Base-by-base conservation (phyloP, 768 basidiomycete genomes). In the Ramaria sp. region DNA sequence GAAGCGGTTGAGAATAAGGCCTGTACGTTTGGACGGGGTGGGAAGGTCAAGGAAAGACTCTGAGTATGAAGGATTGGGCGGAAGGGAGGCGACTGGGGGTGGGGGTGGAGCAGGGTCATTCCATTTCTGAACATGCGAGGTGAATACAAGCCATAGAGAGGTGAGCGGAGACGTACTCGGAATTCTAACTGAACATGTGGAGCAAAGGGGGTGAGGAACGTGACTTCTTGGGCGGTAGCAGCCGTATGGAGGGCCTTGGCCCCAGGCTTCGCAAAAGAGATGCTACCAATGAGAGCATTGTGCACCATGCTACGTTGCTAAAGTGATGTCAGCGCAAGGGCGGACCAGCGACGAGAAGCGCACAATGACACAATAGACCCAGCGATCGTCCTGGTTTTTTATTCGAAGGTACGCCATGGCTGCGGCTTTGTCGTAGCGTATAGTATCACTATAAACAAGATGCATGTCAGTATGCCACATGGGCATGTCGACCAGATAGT, bases 1-100 rank as follows among this genome's bases (percentile, higher is more conserved):
- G 71, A 91, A 91, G 46, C 88, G 79, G 66, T 91, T 78, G 27
- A 91, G 79, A 63, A 91, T 88, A 55, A 91, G 77, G n/a, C 86
- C 85, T 1, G 86, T 86, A 42, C 88, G 79, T 54, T 79, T 74
- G 17, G 86, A 87, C 63, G 87, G 84, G 61, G 76, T 78, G 7
- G 86, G 81, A 7, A 89, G 77, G 10, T 79, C 80, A 37, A 74
- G 77, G 66, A 83, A 87, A 13, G 50, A 33, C 15, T 13, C 49
- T 5, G 39, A 19, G 37, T 38, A 27, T 22, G 59, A 31, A 19
- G 30, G 38, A 27, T 52, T 43, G 39, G 30, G 65, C 62, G 42
- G 69, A 33, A 49, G 68, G 68, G 22, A 73, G 67, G 7, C 76
- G 77, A 47, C 62, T 63, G 13, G 67, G 34, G 42, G 64, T 38